These are phyloP conservation scores for Neurospora tetrasperma DNA, from an alignment of 495 filamentous ascomycete species.

Conservation along the genomic window DNA sequence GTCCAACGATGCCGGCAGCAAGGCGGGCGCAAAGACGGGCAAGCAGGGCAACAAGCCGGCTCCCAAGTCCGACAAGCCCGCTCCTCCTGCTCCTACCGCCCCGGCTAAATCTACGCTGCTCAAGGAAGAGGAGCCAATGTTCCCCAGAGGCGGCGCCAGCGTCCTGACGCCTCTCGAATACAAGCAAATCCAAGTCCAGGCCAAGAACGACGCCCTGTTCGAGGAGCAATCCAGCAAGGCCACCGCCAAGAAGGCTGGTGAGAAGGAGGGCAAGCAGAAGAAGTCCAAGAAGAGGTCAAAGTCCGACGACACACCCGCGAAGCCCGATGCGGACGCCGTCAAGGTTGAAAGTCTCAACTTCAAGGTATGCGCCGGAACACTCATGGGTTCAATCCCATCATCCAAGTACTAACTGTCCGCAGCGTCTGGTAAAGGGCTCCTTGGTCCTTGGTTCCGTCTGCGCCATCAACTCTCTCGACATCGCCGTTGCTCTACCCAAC, in stretches of 20 bases:
- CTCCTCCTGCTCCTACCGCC: slow-evolving; percentile 3
- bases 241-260: slow-evolving; percentile 29
- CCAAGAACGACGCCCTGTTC: slow-evolving; percentile 84
- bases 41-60: slow-evolving; percentile 2
- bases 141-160: slow-evolving; percentile 87
- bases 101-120: slow-evolving; percentile 22
- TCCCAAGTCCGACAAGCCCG: slow-evolving; percentile 19
- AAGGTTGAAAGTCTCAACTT: slow-evolving; percentile 81
- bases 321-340: slow-evolving; percentile 45
- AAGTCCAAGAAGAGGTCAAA: slow-evolving; percentile 44
- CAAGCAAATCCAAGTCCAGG: slow-evolving; percentile 92
- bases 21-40: neutral
- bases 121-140: slow-evolving; percentile 74
- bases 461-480: slow-evolving; percentile 66
- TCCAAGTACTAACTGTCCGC: slow-evolving; percentile 27
- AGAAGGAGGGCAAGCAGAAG: slow-evolving; percentile 37
- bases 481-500: slow-evolving; percentile 78
- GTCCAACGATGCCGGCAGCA: slow-evolving; percentile 23
- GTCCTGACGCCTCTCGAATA: slow-evolving; percentile 87
- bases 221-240: slow-evolving; percentile 55
- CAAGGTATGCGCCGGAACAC: slow-evolving; percentile 48
- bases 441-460: slow-evolving; percentile 79
- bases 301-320: slow-evolving; percentile 34
- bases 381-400: neutral
- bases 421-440: slow-evolving; percentile 75